Percentiles rank a stretch among this genome's conserved stretches.
Evolutionary conservation across 2,329 filamentous ascomycete species (phyloP).

Genomic region (Neopestalotiopsis rosae): DNA sequence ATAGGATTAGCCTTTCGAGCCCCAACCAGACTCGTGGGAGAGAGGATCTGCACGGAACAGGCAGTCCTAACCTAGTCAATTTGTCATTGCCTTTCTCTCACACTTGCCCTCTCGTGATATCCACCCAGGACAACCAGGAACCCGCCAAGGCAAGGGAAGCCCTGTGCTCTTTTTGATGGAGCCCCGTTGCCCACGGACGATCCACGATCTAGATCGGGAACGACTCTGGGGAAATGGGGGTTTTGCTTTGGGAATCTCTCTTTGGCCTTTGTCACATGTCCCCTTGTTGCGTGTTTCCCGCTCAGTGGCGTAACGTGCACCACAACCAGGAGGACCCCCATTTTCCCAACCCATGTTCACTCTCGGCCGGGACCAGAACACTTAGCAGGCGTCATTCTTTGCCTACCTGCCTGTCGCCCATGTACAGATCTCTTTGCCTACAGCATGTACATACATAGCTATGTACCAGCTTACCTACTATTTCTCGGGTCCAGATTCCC

Average conservation of each 20-base stretch:
- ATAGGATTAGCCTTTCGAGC: background rate
- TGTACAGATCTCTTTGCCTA: background rate
- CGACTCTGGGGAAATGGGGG: slow-evolving; percentile 1
- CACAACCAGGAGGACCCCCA: background rate
- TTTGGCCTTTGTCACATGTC: background rate
- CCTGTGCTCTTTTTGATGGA: background rate
- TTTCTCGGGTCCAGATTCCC: background rate
- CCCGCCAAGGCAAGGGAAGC: background rate
- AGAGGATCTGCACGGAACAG: background rate
- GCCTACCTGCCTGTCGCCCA: background rate
- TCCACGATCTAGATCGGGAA: background rate
- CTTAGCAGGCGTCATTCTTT: background rate
- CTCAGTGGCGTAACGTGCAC: background rate
- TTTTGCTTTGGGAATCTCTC: background rate
- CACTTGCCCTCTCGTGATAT: background rate
- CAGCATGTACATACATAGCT: background rate
- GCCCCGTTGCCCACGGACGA: background rate
- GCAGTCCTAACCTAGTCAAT: background rate
- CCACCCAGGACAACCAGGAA: background rate
- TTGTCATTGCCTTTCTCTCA: background rate
- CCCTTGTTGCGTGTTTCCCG: background rate
- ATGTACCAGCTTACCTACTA: background rate
- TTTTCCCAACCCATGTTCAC: background rate
- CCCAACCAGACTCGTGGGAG: background rate
- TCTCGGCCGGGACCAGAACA: background rate